Evolutionary conservation across 495 filamentous ascomycete genomes (phyloP), one percentile per base, ranked within the genome.

Genomic region (Neurospora africana): DNA sequence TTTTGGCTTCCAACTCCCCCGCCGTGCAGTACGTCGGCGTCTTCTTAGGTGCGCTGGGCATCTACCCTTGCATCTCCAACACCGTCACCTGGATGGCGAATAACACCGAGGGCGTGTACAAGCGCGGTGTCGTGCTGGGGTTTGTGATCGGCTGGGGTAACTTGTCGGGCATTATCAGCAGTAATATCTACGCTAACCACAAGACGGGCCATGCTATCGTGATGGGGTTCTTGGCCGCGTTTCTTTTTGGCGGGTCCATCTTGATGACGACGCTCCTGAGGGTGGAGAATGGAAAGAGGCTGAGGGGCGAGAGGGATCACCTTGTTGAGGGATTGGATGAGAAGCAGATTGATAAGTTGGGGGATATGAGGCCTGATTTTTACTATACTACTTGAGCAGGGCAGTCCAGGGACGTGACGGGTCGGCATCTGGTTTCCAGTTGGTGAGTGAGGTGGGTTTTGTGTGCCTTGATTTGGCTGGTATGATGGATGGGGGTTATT

Each of bases 111-210:
- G 95, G 95, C 23, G 91, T 94, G 5, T 96, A 97, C 81, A 97
- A 97, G 84, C 88, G 95, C 30, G 95, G 94, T 27, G 89, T 97
- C 2, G 91, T 92, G 0, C 80, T 97, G 4, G 94, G 94, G 0
- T 89, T 97, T 43, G 92, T 97, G 33, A 94, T 96, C 72, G 93
- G 93, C 19, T 97, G 93, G 93, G 94, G 94, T 9, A 98, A 98
- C 74, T 83, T 98, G 30, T 97, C 95, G 81, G 93, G 93, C 21
- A 87, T 97, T 53, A 91, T 97, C 68, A 89, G 87, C 74, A 91
- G 87, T 72, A 95, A 95, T 79, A 93, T 88, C 71, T 88, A 84
- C 77, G 82, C 79, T 65, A 78, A 81, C 71, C 87, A 82, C 75
- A 72, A 78, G 21, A 77, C 80, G 71, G 86, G 86, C 13, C 86